Evolutionary conservation across 2,329 filamentous ascomycete genomes (phyloP).

Genomic region (Ampelomyces quisqualis): DNA sequence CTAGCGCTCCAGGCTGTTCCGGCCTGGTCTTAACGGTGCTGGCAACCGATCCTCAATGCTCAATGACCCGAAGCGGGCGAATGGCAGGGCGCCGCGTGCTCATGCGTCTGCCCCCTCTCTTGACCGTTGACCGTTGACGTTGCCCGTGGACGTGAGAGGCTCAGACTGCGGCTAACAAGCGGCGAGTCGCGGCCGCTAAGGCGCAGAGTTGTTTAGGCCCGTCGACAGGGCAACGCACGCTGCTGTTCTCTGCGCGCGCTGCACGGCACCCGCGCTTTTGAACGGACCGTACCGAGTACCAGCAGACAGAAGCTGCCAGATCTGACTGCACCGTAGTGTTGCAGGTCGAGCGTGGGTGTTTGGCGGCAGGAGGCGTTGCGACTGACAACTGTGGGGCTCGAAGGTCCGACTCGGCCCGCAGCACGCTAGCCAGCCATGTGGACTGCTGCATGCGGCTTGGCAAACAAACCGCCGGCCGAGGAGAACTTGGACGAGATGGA

Average conservation of each 20-base stretch:
- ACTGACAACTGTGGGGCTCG: too few relatives aligned
- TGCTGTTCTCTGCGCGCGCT: background rate
- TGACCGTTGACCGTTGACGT: too few relatives aligned
- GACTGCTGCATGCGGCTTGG: conserved; percentile 7
- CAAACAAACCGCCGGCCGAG: conserved; percentile 18
- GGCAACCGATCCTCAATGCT: too few relatives aligned
- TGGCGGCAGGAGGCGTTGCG: background rate
- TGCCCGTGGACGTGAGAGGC: conserved; percentile 12
- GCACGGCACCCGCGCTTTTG: background rate
- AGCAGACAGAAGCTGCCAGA: background rate
- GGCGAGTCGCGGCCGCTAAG: conserved; percentile 10
- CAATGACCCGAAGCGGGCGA: conserved; percentile 20
- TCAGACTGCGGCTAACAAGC: conserved; percentile 6
- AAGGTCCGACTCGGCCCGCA: conserved; percentile 10
- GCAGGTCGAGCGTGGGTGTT: background rate
- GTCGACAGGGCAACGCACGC: conserved; percentile 19
- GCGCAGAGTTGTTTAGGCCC: conserved; percentile 20
- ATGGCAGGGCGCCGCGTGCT: conserved; percentile 37
- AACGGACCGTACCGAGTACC: background rate
- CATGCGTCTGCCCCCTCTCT: conserved; percentile 32
- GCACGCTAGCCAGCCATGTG: conserved; percentile 12
- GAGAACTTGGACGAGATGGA: too few relatives aligned
- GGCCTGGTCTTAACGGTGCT: too few relatives aligned
- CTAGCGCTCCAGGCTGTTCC: too few relatives aligned
- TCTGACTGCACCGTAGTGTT: background rate